phyloP scores from a whole-genome alignment of 768 basidiomycete species.

The Strobilomyces dryophilus region DNA sequence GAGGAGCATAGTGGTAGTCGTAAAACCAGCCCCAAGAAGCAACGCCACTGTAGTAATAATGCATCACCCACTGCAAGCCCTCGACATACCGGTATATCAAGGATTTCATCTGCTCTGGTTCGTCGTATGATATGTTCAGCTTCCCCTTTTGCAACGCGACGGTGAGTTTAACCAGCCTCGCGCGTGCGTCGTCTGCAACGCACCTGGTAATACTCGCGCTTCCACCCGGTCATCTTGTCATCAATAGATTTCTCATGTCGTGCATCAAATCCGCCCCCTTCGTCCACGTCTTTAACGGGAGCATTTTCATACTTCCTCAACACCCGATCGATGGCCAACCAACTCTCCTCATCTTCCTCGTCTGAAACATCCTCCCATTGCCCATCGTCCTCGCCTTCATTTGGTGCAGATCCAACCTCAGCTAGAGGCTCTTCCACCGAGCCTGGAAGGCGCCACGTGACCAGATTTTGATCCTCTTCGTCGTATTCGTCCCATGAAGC shows the following conservation, averaged over 20 bases:
- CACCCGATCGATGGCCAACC: slow-evolving; percentile 74
- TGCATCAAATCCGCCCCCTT: slow-evolving; percentile 73
- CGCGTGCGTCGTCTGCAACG: slow-evolving; percentile 37
- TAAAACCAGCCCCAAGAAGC: slow-evolving; percentile 99
- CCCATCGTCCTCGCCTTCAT: slow-evolving; percentile 46
- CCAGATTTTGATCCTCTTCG: slow-evolving; percentile 72
- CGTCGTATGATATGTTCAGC: slow-evolving; percentile 72
- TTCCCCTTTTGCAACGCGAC: slow-evolving; percentile 58
- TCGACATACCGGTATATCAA: slow-evolving; percentile 83
- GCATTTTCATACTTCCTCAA: slow-evolving; percentile 87
- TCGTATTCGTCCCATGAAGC: slow-evolving; percentile 95
- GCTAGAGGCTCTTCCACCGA: slow-evolving; percentile 33
- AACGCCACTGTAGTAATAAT: slow-evolving; percentile 97
- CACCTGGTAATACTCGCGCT: slow-evolving; percentile 84
- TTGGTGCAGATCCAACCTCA: slow-evolving; percentile 31
- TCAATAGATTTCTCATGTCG: slow-evolving; percentile 67
- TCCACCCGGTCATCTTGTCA: slow-evolving; percentile 92
- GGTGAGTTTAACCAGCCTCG: slow-evolving; percentile 11
- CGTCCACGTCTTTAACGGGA: slow-evolving; percentile 66
- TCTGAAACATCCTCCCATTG: slow-evolving; percentile 50
- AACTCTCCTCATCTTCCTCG: slow-evolving; percentile 64
- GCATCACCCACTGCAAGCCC: slow-evolving; percentile 98
- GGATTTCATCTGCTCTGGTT: slow-evolving; percentile 62
- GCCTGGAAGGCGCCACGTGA: slow-evolving; percentile 62
- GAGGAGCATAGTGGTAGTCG: slow-evolving; percentile 94